Evolutionary conservation across 2,329 filamentous ascomycete genomes (phyloP).

Genomic region (Talaromyces sp.): DNA sequence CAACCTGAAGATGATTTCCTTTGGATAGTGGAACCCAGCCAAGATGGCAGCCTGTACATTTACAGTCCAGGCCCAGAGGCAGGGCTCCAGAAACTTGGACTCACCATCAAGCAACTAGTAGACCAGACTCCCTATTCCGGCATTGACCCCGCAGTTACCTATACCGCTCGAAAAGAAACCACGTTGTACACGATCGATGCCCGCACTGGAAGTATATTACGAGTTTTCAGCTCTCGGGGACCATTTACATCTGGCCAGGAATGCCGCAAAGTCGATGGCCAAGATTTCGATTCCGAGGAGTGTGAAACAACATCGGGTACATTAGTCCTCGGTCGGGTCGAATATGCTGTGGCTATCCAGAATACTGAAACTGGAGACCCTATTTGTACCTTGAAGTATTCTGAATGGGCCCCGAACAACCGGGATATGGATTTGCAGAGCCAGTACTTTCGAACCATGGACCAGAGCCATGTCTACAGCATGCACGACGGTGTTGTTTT

Average conservation of each 20-base stretch:
- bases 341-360: conserved; percentile 87
- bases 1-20: conserved; percentile 77
- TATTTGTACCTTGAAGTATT: conserved; percentile 87
- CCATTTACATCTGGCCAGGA: conserved; percentile 71
- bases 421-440: conserved; percentile 83
- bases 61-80: conserved; percentile 68
- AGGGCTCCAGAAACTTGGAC: conserved; percentile 50
- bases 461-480: conserved; percentile 86
- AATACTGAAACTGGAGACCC: conserved; percentile 70
- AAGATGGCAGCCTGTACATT: conserved; percentile 83
- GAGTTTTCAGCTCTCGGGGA: conserved; percentile 78
- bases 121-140: conserved; percentile 79
- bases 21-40: conserved; percentile 92
- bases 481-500: conserved; percentile 82
- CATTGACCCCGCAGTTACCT: conserved; percentile 76
- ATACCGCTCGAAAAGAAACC: conserved; percentile 89
- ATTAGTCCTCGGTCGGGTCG: conserved; percentile 79
- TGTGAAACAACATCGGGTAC: conserved; percentile 75
- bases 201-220: conserved; percentile 76
- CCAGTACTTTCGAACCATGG: conserved; percentile 78
- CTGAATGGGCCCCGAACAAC: conserved; percentile 93
- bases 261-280: conserved; percentile 70
- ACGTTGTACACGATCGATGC: conserved; percentile 89
- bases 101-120: conserved; percentile 74
- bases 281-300: conserved; percentile 66